These are phyloP conservation scores for Melocanna baccifera DNA, from an alignment of 176 grass and related monocot species.

Conservation along the genomic window DNA sequence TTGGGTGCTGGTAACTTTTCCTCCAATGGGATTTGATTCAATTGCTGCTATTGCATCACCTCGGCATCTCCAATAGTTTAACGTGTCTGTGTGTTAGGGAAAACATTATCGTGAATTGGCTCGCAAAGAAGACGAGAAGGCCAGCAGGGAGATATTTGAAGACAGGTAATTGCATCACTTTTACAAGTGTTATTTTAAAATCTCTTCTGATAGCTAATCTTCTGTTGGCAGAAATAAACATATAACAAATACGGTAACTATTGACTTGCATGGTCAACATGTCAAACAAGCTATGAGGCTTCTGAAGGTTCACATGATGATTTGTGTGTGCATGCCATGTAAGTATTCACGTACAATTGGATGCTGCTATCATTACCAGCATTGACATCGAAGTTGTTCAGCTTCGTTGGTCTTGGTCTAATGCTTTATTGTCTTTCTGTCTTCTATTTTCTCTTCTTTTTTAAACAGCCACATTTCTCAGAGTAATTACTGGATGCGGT, in stretches of 20 bases:
- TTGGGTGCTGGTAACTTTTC: not conserved
- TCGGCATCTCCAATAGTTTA: not conserved
- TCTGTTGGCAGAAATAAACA: constrained; percentile 67
- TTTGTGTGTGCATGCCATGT: constrained; percentile 81
- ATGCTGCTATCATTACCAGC: not conserved
- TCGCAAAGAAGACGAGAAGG: constrained; percentile 65
- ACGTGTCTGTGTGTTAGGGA: constrained; percentile 48
- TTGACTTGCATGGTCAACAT: constrained; percentile 94
- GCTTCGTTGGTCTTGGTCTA: constrained; percentile 18
- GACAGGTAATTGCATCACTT: constrained; percentile 50
- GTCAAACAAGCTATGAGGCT: constrained; percentile 78
- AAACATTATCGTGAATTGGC: constrained; percentile 82
- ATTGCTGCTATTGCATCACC: not conserved
- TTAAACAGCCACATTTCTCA: constrained; percentile 66
- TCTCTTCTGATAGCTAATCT: constrained; percentile 22
- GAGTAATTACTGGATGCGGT: constrained; percentile 91
- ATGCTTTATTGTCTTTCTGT: constrained; percentile 4
- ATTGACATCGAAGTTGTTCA: not conserved
- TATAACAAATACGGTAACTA: constrained; percentile 85
- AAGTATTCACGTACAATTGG: constrained; percentile 25
- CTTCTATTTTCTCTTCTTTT: not conserved
- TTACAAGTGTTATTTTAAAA: not conserved
- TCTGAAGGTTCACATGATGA: constrained; percentile 76
- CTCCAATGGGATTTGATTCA: not conserved
- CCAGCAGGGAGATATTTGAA: constrained; percentile 77